A percentile compares a stretch with the other conserved stretches of the same genome.
phyloP scores from a whole-genome alignment of 176 grass and related monocot species.

The Carex littledalei region DNA sequence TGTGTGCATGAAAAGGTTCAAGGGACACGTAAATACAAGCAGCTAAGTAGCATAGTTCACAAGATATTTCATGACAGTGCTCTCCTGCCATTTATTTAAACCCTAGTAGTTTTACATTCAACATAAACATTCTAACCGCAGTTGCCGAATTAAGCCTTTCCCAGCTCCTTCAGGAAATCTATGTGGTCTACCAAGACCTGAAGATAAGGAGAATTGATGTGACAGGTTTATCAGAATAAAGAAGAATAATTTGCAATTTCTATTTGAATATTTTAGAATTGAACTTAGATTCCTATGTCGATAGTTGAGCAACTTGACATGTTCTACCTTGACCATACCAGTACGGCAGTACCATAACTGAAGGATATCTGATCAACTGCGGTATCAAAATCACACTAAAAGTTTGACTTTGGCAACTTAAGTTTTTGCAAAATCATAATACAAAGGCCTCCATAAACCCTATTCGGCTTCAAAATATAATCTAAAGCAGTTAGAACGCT shows the following conservation, averaged over 20 bases:
- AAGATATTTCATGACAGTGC: neutral
- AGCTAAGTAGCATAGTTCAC: neutral
- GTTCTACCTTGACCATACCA: neutral
- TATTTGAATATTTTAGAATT: neutral
- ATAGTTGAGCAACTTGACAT: neutral
- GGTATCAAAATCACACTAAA: neutral
- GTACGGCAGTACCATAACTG: neutral
- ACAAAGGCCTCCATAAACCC: neutral
- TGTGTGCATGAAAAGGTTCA: neutral
- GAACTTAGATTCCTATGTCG: neutral
- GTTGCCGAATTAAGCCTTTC: constrained; percentile 10
- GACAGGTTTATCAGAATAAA: constrained; percentile 7
- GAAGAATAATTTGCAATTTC: neutral
- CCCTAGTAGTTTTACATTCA: neutral
- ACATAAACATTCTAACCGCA: neutral
- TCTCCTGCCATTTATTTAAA: constrained; percentile 13
- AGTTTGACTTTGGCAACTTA: neutral
- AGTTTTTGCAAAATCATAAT: neutral
- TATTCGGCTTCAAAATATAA: neutral
- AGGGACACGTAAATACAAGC: neutral
- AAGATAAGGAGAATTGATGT: neutral
- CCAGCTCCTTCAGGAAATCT: constrained; percentile 83
- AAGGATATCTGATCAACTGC: neutral
- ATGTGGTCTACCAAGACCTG: constrained; percentile 75
- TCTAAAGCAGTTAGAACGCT: neutral